These are phyloP conservation scores for Crithidia expoeki DNA, from an alignment of 208 protist species.

Conservation along the genomic window DNA sequence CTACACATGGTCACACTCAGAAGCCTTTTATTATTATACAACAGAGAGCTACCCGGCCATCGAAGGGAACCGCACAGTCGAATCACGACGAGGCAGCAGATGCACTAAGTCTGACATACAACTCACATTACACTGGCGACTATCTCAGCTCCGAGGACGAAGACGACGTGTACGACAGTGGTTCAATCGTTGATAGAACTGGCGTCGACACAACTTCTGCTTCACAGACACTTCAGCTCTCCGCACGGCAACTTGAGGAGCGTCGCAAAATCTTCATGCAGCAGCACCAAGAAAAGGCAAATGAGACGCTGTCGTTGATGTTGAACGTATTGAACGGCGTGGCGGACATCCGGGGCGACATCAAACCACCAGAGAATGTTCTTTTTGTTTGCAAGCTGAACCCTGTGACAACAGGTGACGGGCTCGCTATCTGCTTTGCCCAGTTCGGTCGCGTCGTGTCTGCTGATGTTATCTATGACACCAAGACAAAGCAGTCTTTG, in stretches of 20 bases:
- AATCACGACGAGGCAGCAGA: not conserved
- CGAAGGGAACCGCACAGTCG: not conserved
- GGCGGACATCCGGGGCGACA: conserved; percentile 86
- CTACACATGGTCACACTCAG: not conserved
- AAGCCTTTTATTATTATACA: conserved; percentile 6
- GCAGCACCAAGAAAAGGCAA: conserved; percentile 66
- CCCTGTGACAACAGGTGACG: conserved; percentile 93
- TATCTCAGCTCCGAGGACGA: conserved; percentile 83
- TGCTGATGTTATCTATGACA: conserved; percentile 81
- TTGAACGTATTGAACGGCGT: conserved; percentile 97
- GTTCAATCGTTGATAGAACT: not conserved
- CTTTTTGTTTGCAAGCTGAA: conserved; percentile 99
- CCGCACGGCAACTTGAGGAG: conserved; percentile 30
- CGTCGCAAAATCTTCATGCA: conserved; percentile 26
- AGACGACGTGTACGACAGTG: conserved; percentile 15
- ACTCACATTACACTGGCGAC: conserved; percentile 65
- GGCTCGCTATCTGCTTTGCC: conserved; percentile 96
- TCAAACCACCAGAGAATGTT: conserved; percentile 97
- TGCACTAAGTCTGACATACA: conserved; percentile 49
- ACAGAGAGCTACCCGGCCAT: not conserved
- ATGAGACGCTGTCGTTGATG: conserved; percentile 83
- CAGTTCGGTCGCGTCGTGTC: conserved; percentile 95
- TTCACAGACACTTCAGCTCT: conserved; percentile 5
- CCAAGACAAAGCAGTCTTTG: conserved; percentile 79
- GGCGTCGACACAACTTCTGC: not conserved